Evolutionary conservation across 331 rosid genomes (phyloP), one percentile per base, ranked within the genome.

Genomic region (Spiraea crenata): DNA sequence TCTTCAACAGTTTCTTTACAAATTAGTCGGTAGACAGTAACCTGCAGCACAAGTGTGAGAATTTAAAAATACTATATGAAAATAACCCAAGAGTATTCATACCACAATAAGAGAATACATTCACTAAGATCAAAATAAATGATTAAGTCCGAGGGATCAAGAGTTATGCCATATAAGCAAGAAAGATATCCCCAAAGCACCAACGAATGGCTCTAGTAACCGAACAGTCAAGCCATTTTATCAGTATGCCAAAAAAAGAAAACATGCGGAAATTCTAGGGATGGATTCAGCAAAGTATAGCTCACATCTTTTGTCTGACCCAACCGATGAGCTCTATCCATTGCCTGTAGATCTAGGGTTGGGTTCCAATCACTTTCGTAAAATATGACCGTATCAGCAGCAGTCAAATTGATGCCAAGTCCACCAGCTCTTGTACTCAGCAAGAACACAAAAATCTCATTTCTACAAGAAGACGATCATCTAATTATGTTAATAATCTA

Each of bases 351-450:
- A 76, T 85, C 90, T 80, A 83, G 59, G 44, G 90, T 85, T 31
- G 90, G 90, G 72, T 85, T 85, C 99, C 99, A 93, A 84, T 93
- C 99, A 87, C 95, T 93, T 85, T 93, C 99, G 65, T 93, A 93
- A 80, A 93, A 93, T 81, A 93, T 91, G 82, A 93, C 99, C 6
- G 99, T 93, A 72, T 93, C 99, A 51, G 99, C 99, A 46, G 99
- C 99, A 75, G 99, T 93, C 89, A 93, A 91, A 87, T 93, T 93
- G 69, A 93, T 93, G 70, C 99, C 99, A 80, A 93, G 86, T 71
- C 99, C 99, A 85, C 90, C 90, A 55, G 90, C 90, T 81, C 90
- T 83, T 72, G 90, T 85, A 72, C 90, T 85, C 65, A 85, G 76
- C 75, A 85, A 76, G 71, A 85, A 85, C 74, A 93, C 99, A 72